A percentile compares a stretch with the other conserved stretches of the same genome.
Conservation (phyloP, 2,329 filamentous ascomycete genomes). For the Tolypocladium tropicale region DNA sequence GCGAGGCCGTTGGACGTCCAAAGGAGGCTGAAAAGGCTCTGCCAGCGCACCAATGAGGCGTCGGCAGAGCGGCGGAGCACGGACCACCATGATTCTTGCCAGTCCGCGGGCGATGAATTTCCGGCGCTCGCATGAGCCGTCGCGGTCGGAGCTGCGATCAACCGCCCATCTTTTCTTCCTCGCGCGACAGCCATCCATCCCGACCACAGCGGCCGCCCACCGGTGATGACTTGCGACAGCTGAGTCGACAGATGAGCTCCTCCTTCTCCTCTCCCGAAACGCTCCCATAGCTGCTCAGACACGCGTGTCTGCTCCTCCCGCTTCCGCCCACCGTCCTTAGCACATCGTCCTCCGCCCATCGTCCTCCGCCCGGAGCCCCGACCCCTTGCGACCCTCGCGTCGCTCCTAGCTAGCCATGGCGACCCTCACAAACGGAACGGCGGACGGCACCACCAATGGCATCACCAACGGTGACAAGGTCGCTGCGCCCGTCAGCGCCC, state of each 20-base stretch:
- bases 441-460: slow-evolving; percentile 24
- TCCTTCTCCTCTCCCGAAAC: slow-evolving; percentile 16
- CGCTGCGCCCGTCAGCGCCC: slow-evolving; percentile 34
- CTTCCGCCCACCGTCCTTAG: background rate
- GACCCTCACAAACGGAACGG: slow-evolving; percentile 29
- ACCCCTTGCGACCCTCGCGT: background rate
- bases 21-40: background rate
- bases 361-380: background rate
- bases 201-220: background rate
- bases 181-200: background rate
- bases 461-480: slow-evolving; percentile 25
- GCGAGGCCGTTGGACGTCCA: background rate
- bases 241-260: slow-evolving; percentile 16
- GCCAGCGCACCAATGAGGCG: background rate
- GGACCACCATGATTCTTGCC: background rate
- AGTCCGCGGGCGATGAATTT: background rate
- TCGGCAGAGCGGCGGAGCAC: background rate
- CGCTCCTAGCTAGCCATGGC: slow-evolving; percentile 25
- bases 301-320: slow-evolving; percentile 15
- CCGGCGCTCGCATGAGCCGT: background rate
- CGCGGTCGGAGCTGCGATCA: background rate
- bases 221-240: slow-evolving; percentile 15
- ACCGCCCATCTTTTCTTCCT: background rate
- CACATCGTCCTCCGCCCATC: background rate
- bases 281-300: slow-evolving; percentile 17